Evolutionary conservation across 2,329 filamentous ascomycete species (phyloP).

Genomic region (Botrytis elliptica): DNA sequence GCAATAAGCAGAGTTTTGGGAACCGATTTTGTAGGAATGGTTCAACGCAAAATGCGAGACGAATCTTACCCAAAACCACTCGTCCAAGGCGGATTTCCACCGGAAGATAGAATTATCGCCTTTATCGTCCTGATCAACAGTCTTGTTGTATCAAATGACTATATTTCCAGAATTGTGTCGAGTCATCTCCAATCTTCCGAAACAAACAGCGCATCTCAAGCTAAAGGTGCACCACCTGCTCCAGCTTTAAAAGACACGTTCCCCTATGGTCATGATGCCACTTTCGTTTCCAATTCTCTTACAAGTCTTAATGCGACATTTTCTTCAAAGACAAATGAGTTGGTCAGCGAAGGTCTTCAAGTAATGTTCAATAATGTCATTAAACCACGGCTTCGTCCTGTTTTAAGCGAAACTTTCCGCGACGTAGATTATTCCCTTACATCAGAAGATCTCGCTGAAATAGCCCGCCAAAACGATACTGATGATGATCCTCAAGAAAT

Average conservation of each 20-base stretch:
- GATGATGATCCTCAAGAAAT: conserved; percentile 48
- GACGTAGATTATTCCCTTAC: conserved; percentile 81
- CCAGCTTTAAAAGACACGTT: conserved; percentile 62
- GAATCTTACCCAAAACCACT: conserved; percentile 84
- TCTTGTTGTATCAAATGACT: conserved; percentile 87
- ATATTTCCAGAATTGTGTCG: conserved; percentile 80
- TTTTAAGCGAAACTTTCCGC: conserved; percentile 85
- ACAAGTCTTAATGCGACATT: conserved; percentile 70
- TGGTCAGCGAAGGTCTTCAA: conserved; percentile 79
- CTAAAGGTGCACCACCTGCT: conserved; percentile 12
- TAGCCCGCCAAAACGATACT: conserved; percentile 50
- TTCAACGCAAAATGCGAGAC: conserved; percentile 95
- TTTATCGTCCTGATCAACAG: conserved; percentile 96
- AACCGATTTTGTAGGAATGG: conserved; percentile 92
- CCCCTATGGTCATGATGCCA: conserved; percentile 74
- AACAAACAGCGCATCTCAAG: not conserved
- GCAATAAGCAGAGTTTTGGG: conserved; percentile 77
- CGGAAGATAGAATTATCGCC: conserved; percentile 81
- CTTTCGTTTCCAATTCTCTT: conserved; percentile 66
- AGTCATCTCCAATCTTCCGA: conserved; percentile 55
- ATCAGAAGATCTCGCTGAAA: conserved; percentile 59
- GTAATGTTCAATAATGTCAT: conserved; percentile 87
- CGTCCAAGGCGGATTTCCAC: conserved; percentile 77
- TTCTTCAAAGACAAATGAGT: conserved; percentile 72
- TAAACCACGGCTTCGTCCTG: conserved; percentile 77